A percentile compares a stretch with the other conserved stretches of the same genome.
phyloP scores from a whole-genome alignment of 345 rosid species.

The Mallotus nudiflorus region DNA sequence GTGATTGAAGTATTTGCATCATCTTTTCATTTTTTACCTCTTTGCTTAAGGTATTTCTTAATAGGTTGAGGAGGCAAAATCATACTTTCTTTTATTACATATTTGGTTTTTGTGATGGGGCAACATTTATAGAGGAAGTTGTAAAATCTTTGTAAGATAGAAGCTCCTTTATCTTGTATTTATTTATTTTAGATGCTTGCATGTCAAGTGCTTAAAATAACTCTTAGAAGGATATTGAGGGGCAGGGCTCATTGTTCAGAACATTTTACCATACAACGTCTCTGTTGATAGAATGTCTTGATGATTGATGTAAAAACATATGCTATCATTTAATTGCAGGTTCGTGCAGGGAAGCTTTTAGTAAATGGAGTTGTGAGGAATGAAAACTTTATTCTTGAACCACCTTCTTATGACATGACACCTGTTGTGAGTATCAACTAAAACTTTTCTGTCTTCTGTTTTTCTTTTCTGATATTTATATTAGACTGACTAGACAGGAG shows the following conservation, averaged over 20 bases:
- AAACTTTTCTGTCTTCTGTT: slow-evolving; percentile 1
- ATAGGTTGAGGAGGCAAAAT: no score
- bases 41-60: no score
- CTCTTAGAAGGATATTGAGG: background rate
- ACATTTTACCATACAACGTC: background rate
- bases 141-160: no score
- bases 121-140: no score
- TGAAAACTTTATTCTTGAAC: slow-evolving; percentile 69
- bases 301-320: background rate
- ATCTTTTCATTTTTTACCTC: background rate
- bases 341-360: slow-evolving; percentile 63
- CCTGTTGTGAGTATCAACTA: slow-evolving; percentile 56
- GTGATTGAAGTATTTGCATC: background rate
- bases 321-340: slow-evolving; percentile 43
- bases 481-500: background rate
- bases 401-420: slow-evolving; percentile 80
- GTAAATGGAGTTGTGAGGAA: slow-evolving; percentile 70
- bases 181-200: background rate
- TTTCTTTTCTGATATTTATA: background rate
- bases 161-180: background rate
- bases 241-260: background rate
- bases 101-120: no score
- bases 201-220: background rate
- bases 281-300: background rate
- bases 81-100: no score